Evolutionary conservation across 768 basidiomycete genomes (phyloP).

Genomic region (Boletellus emodensis): DNA sequence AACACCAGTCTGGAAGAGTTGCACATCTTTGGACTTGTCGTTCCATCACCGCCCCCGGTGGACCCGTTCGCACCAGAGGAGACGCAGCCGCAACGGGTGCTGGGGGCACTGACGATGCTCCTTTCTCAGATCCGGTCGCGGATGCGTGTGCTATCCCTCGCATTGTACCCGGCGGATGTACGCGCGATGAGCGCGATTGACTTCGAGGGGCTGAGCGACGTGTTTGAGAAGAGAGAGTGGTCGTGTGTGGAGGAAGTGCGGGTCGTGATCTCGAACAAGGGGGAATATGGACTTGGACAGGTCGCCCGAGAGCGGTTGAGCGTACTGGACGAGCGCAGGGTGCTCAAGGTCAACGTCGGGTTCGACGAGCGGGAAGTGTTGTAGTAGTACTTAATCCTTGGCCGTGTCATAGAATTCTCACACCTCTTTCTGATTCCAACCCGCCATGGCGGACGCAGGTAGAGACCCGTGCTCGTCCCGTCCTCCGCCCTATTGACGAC

Average conservation of each 20-base stretch:
- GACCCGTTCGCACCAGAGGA: constrained; percentile 20
- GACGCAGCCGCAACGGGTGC: constrained; percentile 7
- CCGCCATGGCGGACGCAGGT: constrained; percentile 59
- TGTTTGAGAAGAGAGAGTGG: constrained; percentile 25
- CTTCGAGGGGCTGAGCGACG: constrained; percentile 25
- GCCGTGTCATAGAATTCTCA: constrained; percentile 16
- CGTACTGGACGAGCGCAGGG: constrained; percentile 22
- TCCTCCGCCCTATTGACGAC: constrained; percentile 8
- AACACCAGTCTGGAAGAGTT: constrained; percentile 27
- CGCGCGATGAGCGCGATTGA: constrained; percentile 27
- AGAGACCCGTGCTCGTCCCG: constrained; percentile 16
- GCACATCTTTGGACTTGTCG: constrained; percentile 31
- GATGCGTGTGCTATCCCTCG: constrained; percentile 30
- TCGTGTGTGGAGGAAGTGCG: constrained; percentile 23
- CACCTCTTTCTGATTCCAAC: constrained; percentile 3
- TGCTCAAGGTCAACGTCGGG: constrained; percentile 27
- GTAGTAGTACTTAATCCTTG: constrained; percentile 10
- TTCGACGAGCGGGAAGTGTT: constrained; percentile 32
- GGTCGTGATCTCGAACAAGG: constrained; percentile 30
- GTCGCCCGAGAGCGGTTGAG: constrained; percentile 23
- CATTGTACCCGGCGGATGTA: constrained; percentile 30
- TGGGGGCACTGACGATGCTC: constrained; percentile 24
- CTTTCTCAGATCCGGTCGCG: constrained; percentile 25
- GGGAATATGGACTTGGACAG: constrained; percentile 22
- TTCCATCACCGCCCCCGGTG: constrained; percentile 27